Evolutionary conservation across 2,329 filamentous ascomycete genomes (phyloP).

Genomic region (Neurospora sp.): DNA sequence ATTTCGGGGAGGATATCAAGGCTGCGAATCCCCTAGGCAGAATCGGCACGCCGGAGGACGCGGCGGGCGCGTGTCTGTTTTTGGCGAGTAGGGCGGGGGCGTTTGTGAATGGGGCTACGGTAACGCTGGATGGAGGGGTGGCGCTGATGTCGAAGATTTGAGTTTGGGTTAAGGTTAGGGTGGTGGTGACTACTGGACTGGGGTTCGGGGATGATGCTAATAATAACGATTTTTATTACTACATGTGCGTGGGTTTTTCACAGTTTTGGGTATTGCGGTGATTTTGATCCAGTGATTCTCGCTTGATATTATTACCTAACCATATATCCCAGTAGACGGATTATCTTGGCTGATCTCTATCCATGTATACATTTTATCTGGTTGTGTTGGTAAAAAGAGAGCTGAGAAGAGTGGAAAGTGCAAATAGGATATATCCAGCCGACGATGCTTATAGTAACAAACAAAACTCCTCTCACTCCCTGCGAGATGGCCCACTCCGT

Average conservation of each 20-base stretch:
- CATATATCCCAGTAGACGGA: not conserved
- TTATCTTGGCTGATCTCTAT: not conserved
- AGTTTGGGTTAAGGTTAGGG: conserved; percentile 19
- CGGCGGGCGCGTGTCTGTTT: conserved; percentile 63
- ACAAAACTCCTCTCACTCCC: not conserved
- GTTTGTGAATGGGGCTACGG: conserved; percentile 56
- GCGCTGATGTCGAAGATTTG: conserved; percentile 37
- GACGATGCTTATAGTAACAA: not conserved
- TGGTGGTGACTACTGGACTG: not conserved
- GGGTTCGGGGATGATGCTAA: not conserved
- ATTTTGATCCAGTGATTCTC: not conserved
- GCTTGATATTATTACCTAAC: not conserved
- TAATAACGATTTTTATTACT: not conserved
- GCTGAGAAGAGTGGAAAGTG: not conserved
- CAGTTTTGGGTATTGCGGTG: no score
- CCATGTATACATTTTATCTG: not conserved
- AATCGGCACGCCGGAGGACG: conserved; percentile 59
- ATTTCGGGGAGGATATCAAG: conserved; percentile 44
- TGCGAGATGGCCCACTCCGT: not conserved
- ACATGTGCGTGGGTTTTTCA: not conserved
- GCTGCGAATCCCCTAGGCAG: conserved; percentile 53
- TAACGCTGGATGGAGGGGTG: conserved; percentile 51
- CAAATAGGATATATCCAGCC: not conserved
- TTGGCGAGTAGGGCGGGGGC: conserved; percentile 57
- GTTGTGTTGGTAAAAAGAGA: not conserved